Evolutionary conservation across 345 rosid genomes (phyloP).

Genomic region (Linum lewisii): DNA sequence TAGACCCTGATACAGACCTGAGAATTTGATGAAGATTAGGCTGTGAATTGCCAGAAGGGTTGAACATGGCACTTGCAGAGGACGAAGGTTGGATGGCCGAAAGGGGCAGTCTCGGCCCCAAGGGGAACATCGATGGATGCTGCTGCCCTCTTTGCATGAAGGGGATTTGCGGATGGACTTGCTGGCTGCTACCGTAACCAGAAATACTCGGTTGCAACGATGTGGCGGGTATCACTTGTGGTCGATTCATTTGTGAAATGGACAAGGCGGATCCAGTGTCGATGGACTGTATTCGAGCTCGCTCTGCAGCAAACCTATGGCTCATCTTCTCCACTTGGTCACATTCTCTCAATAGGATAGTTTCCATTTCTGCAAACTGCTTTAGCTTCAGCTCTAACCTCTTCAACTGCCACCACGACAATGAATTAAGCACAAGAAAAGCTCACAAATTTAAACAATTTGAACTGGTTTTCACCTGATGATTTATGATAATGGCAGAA

Average conservation of each 20-base stretch:
- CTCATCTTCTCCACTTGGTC: conserved; percentile 94
- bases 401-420: conserved; percentile 47
- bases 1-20: too few relatives aligned
- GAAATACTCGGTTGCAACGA: conserved; percentile 59
- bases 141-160: conserved; percentile 50
- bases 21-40: conserved; percentile 47
- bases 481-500: conserved; percentile 87
- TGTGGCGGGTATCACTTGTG: conserved; percentile 40
- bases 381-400: conserved; percentile 94
- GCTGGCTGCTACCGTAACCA: conserved; percentile 45
- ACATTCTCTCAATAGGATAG: conserved; percentile 84
- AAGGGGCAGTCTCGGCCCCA: conserved; percentile 71
- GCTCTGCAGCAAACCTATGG: conserved; percentile 72
- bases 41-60: conserved; percentile 37
- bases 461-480: conserved; percentile 50
- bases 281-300: conserved; percentile 51
- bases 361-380: conserved; percentile 97
- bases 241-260: conserved; percentile 42
- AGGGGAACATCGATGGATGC: conserved; percentile 48
- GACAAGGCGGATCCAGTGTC: conserved; percentile 50
- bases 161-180: conserved; percentile 62
- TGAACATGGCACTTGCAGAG: conserved; percentile 48
- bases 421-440: not conserved
- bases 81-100: conserved; percentile 61
- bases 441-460: not conserved